These are phyloP conservation scores for Chlorella variabilis DNA, from an alignment of 163 green algal genomes.

Conservation along the genomic window DNA sequence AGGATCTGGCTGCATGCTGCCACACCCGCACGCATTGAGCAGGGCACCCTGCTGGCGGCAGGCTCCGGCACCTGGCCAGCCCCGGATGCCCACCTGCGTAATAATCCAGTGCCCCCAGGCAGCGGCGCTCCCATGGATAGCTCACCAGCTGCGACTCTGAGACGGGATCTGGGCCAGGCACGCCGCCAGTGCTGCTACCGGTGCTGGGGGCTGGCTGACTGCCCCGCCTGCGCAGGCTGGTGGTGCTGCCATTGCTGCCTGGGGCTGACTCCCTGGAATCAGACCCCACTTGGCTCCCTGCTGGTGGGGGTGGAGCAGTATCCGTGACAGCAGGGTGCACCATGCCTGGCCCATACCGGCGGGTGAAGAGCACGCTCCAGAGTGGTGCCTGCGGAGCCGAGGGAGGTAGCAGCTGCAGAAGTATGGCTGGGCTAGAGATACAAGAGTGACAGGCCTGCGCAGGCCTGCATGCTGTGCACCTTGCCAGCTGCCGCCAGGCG, in stretches of 20 bases:
- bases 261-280: too few relatives aligned
- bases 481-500: slow-evolving; percentile 21
- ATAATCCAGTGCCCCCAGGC: slow-evolving; percentile 29
- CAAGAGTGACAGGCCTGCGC: not conserved
- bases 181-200: too few relatives aligned
- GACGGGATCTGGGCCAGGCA: too few relatives aligned
- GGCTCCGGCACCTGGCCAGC: too few relatives aligned
- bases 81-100: slow-evolving; percentile 20
- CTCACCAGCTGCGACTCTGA: too few relatives aligned
- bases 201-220: not conserved
- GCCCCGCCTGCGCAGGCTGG: not conserved
- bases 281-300: too few relatives aligned
- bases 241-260: not conserved
- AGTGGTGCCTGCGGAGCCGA: too few relatives aligned
- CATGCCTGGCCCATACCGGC: not conserved
- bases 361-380: not conserved
- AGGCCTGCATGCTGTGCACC: not conserved
- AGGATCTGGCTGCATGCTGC: not conserved
- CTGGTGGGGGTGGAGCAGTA: not conserved
- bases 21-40: too few relatives aligned
- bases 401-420: too few relatives aligned
- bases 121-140: slow-evolving; percentile 32
- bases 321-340: not conserved
- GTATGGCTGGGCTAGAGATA: too few relatives aligned
- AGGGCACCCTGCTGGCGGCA: too few relatives aligned